These are phyloP conservation scores for Nyssa sinensis DNA, from an alignment of 148 eudicot genomes.

Conservation along the genomic window DNA sequence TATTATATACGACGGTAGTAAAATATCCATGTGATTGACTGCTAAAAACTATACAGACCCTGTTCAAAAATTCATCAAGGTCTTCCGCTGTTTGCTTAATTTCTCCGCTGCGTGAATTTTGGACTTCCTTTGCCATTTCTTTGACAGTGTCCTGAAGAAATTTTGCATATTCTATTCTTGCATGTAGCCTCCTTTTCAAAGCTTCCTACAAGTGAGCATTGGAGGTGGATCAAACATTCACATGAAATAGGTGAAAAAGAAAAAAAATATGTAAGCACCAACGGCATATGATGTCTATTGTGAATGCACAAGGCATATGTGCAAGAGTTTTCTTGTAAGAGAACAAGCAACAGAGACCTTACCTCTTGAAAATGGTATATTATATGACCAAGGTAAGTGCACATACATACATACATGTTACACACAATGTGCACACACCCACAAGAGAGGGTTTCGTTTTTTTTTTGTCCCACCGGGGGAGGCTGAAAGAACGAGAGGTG, in stretches of 20 bases:
- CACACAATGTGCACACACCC: not conserved
- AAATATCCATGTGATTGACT: not conserved
- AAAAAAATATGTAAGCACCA: not conserved
- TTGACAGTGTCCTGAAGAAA: conserved; percentile 91
- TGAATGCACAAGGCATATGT: not conserved
- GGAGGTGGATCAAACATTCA: not conserved
- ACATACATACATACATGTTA: not conserved
- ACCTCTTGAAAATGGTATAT: no score
- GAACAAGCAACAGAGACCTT: no score
- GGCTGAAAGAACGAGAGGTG: not conserved
- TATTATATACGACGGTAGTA: not conserved
- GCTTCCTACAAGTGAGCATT: conserved; percentile 54
- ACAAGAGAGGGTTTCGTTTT: no score
- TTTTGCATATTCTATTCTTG: conserved; percentile 92
- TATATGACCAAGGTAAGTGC: not conserved
- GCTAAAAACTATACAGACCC: conserved; percentile 36
- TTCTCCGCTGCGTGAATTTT: conserved; percentile 82
- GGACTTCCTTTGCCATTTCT: conserved; percentile 96
- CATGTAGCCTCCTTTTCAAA: conserved; percentile 69
- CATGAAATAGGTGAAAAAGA: not conserved
- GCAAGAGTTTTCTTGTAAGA: not conserved
- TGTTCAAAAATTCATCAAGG: conserved; percentile 88
- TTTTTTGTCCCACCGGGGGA: no score
- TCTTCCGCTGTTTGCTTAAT: conserved; percentile 86
- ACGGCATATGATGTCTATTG: not conserved